Base-by-base conservation (phyloP, 257 asterid genomes). In the Gynochthodes officinalis region DNA sequence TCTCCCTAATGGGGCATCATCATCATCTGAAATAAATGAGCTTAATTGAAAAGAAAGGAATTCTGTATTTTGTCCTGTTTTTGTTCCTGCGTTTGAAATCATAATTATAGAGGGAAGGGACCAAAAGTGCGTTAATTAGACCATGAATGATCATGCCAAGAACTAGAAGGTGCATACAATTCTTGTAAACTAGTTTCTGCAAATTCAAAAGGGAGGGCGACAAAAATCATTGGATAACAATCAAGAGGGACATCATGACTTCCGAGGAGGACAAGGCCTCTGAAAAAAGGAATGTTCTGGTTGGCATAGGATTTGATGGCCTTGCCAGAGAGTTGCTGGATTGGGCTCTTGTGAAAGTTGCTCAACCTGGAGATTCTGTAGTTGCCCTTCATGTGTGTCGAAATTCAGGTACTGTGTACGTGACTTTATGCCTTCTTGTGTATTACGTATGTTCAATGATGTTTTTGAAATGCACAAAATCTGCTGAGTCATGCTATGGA, bases 321-420 rank as follows among this genome's bases (percentile, higher is more conserved):
- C 85, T 83, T 67, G 82, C 86, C 42, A 83, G 73, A 66, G 97
- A 90, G 84, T 76, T 95, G 81, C 77, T 95, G 59, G 93, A 92
- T 77, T 92, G 97, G 99, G 94, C 98, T 39, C 30, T 95, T 76
- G 86, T 87, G 65, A 95, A 90, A 82, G 95, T 89, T 30, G 96
- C 97, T 44, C 84, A 88, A 72, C 83, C 91, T 0, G 98, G 99
- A 50, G 97, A 92, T 74, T 74, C 70, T 18, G 94, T 95, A 4
- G 76, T 87, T 69, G 99, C 98, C 13, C 64, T 95, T 81, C 98
- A 92, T 76, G 89, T 95, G 75, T 88, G 96, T 85, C 74, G 85
- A 76, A 85, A 82, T 71, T 85, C 96, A 48, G 98, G 99, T 90
- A 79, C 15, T n/a, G 37, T 23, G 23, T 33, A 30, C 23, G 55